Conservation (phyloP, 257 asterid genomes). For the Paulownia fortunei region DNA sequence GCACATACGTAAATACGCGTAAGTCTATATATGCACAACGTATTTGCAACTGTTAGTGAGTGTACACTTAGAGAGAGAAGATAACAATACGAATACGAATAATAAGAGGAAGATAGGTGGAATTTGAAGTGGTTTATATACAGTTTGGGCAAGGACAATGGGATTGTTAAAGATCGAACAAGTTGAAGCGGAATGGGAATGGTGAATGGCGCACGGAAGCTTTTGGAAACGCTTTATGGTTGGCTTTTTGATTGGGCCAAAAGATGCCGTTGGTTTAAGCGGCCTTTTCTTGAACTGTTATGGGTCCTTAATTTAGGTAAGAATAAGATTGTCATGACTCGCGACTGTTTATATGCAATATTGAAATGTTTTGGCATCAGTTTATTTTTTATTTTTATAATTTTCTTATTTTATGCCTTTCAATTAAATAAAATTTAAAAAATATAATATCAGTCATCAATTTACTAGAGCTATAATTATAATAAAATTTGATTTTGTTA, state of each 20-base stretch:
- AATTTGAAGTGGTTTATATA: constrained; percentile 47
- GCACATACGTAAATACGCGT: neutral
- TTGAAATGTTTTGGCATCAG: neutral
- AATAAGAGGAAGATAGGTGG: neutral
- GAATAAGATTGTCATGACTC: neutral
- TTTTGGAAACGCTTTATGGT: constrained; percentile 33
- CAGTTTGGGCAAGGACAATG: constrained; percentile 44
- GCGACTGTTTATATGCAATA: neutral
- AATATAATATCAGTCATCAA: no score
- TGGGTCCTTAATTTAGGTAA: constrained; percentile 34
- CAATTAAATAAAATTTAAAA: no score
- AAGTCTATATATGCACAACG: neutral
- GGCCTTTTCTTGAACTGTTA: constrained; percentile 39
- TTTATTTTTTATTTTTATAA: no score
- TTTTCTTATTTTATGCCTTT: neutral
- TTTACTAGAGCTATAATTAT: no score
- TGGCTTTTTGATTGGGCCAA: constrained; percentile 45
- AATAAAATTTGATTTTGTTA: no score
- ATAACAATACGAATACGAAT: neutral
- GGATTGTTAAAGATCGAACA: constrained; percentile 30
- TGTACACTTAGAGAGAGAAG: constrained; percentile 20
- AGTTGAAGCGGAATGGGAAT: constrained; percentile 19
- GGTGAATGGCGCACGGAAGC: constrained; percentile 45
- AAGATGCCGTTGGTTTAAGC: constrained; percentile 44
- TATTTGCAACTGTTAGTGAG: neutral